These are phyloP conservation scores for Melanogaster broomeanus DNA, from an alignment of 768 basidiomycete genomes.

Conservation along the genomic window DNA sequence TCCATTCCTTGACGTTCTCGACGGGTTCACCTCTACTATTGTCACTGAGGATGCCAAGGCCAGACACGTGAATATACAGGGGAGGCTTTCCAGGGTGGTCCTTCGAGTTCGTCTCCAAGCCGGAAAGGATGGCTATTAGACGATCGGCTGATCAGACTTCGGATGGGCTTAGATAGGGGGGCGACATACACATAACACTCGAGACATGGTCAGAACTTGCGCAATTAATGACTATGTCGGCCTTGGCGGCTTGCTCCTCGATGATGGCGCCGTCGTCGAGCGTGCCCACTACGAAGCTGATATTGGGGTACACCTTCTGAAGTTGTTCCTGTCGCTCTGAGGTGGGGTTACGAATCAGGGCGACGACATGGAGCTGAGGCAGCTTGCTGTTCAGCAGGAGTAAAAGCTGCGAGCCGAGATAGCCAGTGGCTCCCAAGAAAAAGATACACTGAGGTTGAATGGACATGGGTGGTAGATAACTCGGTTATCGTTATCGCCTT, in stretches of 20 bases:
- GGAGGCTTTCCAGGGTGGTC: constrained; percentile 39
- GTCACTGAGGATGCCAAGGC: constrained; percentile 41
- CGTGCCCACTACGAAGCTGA: constrained; percentile 39
- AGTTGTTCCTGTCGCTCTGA: constrained; percentile 32
- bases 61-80: constrained; percentile 46
- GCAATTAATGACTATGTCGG: constrained; percentile 42
- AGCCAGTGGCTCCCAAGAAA: constrained; percentile 47
- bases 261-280: constrained; percentile 40
- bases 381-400: constrained; percentile 32
- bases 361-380: constrained; percentile 35
- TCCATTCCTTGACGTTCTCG: constrained; percentile 34
- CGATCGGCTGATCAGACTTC: constrained; percentile 10
- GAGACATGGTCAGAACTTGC: constrained; percentile 41
- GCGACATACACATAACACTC: constrained; percentile 33
- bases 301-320: constrained; percentile 33
- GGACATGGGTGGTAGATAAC: constrained; percentile 10
- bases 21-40: constrained; percentile 41
- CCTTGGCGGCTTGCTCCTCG: constrained; percentile 35
- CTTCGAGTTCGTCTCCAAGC: constrained; percentile 39
- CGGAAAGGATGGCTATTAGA: constrained; percentile 37
- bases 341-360: constrained; percentile 38
- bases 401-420: constrained; percentile 43
- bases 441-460: constrained; percentile 29
- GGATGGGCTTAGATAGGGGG: constrained; percentile 6
- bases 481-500: neutral